Evolutionary conservation across 371 early-diverging fungal genomes (phyloP), one percentile per base, ranked within the genome.

Genomic region (Zopfochytrium polystomum): DNA sequence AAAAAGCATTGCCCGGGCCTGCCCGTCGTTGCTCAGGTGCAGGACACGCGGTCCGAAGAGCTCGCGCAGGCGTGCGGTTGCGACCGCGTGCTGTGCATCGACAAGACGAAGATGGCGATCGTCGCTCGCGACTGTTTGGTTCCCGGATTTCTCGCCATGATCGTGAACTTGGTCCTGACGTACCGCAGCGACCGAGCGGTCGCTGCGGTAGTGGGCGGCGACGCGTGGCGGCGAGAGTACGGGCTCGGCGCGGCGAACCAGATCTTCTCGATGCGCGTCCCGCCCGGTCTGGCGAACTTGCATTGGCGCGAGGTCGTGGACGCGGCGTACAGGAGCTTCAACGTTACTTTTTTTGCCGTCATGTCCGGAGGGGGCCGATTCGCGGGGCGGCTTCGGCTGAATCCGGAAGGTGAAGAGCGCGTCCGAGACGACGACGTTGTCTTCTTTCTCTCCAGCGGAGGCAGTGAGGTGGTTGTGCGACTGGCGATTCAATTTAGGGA

Each of bases 1-100:
- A 76, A 76, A 46, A 72, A 56, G 42, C 52, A 58, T 2, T 73
- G 71, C 50, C 76, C 75, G 0, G 76, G 75, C 3, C 61, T 79
- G 33, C 70, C 75, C 7, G 63, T 79, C 48, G 67, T 76, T 57
- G 67, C 68, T 9, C 68, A 79, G 50, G 75, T 79, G 7, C 72
- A 71, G 22, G 79, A 79, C 48, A 70, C 65, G 32, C 59, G 74
- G 6, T 68, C 73, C 13, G 63, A 70, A 48, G 79, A 79, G 25
- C 56, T 79, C 3, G 59, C 73, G n/a, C 11, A 26, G 31, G 67
- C 68, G 27, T 79, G 79, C 43, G 79, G 79, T 5, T 67, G 70
- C 54, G 76, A 79, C 52, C 58, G 76, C 13, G 60, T 68, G 6
- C 60, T 79, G 11, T 72, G 76, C 60, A 49, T 74, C 30, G 79